These are phyloP conservation scores for Boletus sp. DNA, from an alignment of 768 basidiomycete genomes.

Conservation along the genomic window DNA sequence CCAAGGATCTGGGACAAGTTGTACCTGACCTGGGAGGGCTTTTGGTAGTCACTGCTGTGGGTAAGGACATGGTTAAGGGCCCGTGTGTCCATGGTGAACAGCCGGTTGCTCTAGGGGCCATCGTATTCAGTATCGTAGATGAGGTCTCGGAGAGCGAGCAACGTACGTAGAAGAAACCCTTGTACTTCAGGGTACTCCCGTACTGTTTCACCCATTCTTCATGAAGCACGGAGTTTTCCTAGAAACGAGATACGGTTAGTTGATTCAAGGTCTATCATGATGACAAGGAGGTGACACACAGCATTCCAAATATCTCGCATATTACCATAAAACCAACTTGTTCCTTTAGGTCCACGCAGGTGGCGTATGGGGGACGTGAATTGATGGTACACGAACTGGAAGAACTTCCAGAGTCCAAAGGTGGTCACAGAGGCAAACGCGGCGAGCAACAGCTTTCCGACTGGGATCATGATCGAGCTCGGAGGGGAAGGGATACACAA, in stretches of 20 bases:
- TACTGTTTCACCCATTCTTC: slow-evolving; percentile 18
- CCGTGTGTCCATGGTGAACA: slow-evolving; percentile 1
- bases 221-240: slow-evolving; percentile 8
- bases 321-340: slow-evolving; percentile 50
- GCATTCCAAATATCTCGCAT: slow-evolving; percentile 43
- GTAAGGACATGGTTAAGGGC: slow-evolving; percentile 6
- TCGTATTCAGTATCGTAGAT: not conserved
- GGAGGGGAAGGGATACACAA: too few species aligned
- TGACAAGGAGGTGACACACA: slow-evolving; percentile 27
- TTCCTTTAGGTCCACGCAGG: slow-evolving; percentile 45
- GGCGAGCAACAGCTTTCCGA: not conserved
- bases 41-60: slow-evolving; percentile 5
- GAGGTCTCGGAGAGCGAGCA: too few species aligned
- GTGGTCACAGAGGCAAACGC: not conserved
- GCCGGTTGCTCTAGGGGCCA: not conserved
- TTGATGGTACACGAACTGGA: slow-evolving; percentile 29
- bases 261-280: not conserved
- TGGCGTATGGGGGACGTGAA: slow-evolving; percentile 43
- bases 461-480: slow-evolving; percentile 6
- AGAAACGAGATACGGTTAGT: not conserved
- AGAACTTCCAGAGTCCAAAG: slow-evolving; percentile 9
- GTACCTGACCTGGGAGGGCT: not conserved
- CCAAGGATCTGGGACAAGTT: not conserved
- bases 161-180: slow-evolving; percentile 10
- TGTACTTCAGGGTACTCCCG: slow-evolving; percentile 12